Conservation (phyloP, 108 stramenopile genomes). For the Aurantiochytrium sp. region DNA sequence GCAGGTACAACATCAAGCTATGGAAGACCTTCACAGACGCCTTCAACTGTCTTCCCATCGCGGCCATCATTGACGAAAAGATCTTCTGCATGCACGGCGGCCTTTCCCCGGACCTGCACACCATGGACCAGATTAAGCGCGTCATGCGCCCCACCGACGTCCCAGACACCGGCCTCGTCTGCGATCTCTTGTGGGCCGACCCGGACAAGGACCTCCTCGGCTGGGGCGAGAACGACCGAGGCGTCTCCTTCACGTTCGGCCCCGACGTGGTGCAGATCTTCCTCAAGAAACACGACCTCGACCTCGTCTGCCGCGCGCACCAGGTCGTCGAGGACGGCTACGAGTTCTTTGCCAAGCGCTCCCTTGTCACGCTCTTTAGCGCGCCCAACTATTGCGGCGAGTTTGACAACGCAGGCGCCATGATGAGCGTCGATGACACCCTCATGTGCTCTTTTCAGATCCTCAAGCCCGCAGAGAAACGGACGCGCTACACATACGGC, state of each 20-base stretch:
- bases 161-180: constrained; percentile 96
- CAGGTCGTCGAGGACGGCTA: constrained; percentile 99
- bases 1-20: constrained; percentile 95
- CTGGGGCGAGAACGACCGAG: constrained; percentile 99
- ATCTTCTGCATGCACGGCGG: constrained; percentile 99
- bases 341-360: constrained; percentile 98
- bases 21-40: constrained; percentile 99
- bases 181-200: constrained; percentile 98
- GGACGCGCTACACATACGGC: constrained; percentile 59
- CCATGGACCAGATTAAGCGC: constrained; percentile 93
- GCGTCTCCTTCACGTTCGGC: constrained; percentile 98
- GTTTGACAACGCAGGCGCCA: constrained; percentile 99
- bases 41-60: constrained; percentile 99
- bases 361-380: constrained; percentile 95
- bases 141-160: constrained; percentile 95
- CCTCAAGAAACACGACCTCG: constrained; percentile 92
- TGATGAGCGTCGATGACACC: constrained; percentile 99
- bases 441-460: constrained; percentile 99
- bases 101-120: constrained; percentile 84
- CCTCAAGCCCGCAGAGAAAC: constrained; percentile 98
- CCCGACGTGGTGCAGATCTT: constrained; percentile 98
- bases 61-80: constrained; percentile 99
- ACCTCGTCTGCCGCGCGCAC: constrained; percentile 98
- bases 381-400: constrained; percentile 99
- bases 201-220: constrained; percentile 99